Evolutionary conservation across 1,139 yeast species (phyloP).

Genomic region (Protomyces inundatus): DNA sequence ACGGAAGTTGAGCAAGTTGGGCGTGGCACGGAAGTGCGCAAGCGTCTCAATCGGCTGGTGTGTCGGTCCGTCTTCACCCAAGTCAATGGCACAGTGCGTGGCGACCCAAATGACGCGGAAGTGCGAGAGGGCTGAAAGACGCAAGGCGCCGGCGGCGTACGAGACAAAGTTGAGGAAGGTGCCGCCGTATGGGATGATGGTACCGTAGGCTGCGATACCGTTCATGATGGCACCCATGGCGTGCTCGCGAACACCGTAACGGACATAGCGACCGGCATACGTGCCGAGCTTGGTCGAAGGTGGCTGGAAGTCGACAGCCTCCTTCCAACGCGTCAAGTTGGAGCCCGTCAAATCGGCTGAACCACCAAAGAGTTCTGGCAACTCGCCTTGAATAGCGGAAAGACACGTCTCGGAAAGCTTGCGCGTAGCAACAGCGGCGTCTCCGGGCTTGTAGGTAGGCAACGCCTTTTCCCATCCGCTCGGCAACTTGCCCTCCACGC

Average conservation of each 20-base stretch:
- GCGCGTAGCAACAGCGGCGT: conserved; percentile 87
- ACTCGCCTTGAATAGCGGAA: conserved; percentile 53
- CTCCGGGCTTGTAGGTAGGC: conserved; percentile 74
- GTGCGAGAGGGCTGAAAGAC: conserved; percentile 90
- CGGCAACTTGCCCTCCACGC: conserved; percentile 78
- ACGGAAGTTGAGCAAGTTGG: conserved; percentile 96
- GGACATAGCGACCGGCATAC: conserved; percentile 87
- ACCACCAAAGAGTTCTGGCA: conserved; percentile 95
- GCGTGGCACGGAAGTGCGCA: conserved; percentile 95
- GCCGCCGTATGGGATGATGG: conserved; percentile 91
- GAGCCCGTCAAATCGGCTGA: conserved; percentile 98
- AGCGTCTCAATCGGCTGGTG: conserved; percentile 99
- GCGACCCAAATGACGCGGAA: conserved; percentile 97
- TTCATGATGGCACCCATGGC: conserved; percentile 99
- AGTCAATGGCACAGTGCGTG: conserved; percentile 97
- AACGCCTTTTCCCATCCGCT: conserved; percentile 70
- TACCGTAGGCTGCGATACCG: conserved; percentile 96
- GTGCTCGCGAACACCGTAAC: conserved; percentile 99
- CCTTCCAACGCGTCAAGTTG: conserved; percentile 85
- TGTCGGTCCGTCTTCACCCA: conserved; percentile 99
- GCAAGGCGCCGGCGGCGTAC: conserved; percentile 94
- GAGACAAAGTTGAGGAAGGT: conserved; percentile 98
- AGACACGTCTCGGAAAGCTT: conserved; percentile 85
- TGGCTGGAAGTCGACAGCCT: conserved; percentile 90
- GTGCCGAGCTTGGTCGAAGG: conserved; percentile 76